Conservation (phyloP, 352 stramenopile species). For the Phytopythium vexans region DNA sequence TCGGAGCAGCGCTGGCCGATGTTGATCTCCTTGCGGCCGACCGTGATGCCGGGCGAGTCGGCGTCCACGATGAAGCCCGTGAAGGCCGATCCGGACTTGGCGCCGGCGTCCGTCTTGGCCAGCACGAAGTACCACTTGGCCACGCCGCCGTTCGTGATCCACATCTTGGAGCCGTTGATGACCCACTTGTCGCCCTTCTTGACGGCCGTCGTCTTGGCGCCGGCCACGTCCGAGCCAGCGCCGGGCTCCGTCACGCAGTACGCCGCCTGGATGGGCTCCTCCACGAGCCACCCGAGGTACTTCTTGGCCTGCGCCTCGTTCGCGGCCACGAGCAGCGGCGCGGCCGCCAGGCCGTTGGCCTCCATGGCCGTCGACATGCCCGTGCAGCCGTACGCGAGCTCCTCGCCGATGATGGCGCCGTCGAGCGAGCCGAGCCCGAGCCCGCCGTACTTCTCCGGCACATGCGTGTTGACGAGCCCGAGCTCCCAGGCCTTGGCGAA, state of each 20-base stretch:
- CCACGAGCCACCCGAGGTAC: slow-evolving; percentile 82
- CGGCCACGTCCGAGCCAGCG: slow-evolving; percentile 86
- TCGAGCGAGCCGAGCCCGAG: slow-evolving; percentile 78
- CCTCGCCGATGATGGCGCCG: slow-evolving; percentile 84
- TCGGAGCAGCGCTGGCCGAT: slow-evolving; percentile 90
- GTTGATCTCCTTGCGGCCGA: slow-evolving; percentile 91
- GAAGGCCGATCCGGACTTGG: slow-evolving; percentile 78
- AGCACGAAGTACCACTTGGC: slow-evolving; percentile 92
- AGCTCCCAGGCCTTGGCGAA: slow-evolving; percentile 89
- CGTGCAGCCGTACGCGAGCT: slow-evolving; percentile 90
- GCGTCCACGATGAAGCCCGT: slow-evolving; percentile 90
- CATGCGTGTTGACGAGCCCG: slow-evolving; percentile 85
- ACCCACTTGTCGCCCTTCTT: slow-evolving; percentile 94
- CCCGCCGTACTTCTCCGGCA: slow-evolving; percentile 83
- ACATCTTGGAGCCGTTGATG: slow-evolving; percentile 93
- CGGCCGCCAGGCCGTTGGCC: slow-evolving; percentile 80
- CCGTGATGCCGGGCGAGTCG: slow-evolving; percentile 80
- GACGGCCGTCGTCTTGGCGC: slow-evolving; percentile 87
- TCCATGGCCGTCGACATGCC: slow-evolving; percentile 91
- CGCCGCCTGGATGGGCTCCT: slow-evolving; percentile 78
- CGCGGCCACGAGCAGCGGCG: slow-evolving; percentile 80
- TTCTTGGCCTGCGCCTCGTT: slow-evolving; percentile 83
- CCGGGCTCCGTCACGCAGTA: slow-evolving; percentile 91
- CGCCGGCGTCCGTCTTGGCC: slow-evolving; percentile 83
- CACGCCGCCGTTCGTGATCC: slow-evolving; percentile 92